These are phyloP conservation scores for Ogataea nakhonphanomensis DNA, from an alignment of 805 yeast species.

Conservation along the genomic window DNA sequence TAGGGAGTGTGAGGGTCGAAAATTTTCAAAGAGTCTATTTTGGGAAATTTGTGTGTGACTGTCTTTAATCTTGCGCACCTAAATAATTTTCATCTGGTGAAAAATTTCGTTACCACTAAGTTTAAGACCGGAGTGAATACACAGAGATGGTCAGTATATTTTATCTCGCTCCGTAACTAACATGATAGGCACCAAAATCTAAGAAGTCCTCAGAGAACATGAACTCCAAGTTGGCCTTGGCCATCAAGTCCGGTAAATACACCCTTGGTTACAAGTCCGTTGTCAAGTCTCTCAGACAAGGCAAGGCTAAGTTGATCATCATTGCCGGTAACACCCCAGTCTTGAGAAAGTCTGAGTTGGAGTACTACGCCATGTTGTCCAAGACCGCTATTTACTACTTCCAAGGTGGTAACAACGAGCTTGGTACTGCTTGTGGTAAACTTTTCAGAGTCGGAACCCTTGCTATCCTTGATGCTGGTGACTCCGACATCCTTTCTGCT, in stretches of 20 bases:
- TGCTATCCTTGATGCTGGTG: constrained; percentile 97
- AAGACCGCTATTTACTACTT: constrained; percentile 97
- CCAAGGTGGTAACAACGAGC: constrained; percentile 99
- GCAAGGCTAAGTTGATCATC: constrained; percentile 97
- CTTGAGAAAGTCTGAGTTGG: constrained; percentile 99
- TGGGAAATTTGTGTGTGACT: constrained; percentile 6
- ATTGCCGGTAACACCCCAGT: constrained; percentile 99
- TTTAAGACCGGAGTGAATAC: constrained; percentile 93
- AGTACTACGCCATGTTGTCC: constrained; percentile 99
- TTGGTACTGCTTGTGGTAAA: constrained; percentile 99
- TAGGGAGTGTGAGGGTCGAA: constrained; percentile 9
- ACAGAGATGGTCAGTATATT: constrained; percentile 96
- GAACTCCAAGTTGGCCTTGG: constrained; percentile 97
- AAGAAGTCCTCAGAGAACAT: constrained; percentile 89
- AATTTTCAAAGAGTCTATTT: constrained; percentile 2
- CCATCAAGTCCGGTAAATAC: constrained; percentile 98
- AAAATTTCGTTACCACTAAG: constrained; percentile 6
- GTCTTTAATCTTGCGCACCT: background rate
- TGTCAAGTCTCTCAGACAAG: constrained; percentile 96
- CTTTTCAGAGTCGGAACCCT: constrained; percentile 99
- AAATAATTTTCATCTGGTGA: background rate
- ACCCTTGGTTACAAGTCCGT: constrained; percentile 99
- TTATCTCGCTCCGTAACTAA: constrained; percentile 49
- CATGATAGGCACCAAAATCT: constrained; percentile 83
- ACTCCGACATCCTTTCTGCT: constrained; percentile 93